Conservation (phyloP, 2,329 filamentous ascomycete genomes). For the Pseudogymnoascus sp. region DNA sequence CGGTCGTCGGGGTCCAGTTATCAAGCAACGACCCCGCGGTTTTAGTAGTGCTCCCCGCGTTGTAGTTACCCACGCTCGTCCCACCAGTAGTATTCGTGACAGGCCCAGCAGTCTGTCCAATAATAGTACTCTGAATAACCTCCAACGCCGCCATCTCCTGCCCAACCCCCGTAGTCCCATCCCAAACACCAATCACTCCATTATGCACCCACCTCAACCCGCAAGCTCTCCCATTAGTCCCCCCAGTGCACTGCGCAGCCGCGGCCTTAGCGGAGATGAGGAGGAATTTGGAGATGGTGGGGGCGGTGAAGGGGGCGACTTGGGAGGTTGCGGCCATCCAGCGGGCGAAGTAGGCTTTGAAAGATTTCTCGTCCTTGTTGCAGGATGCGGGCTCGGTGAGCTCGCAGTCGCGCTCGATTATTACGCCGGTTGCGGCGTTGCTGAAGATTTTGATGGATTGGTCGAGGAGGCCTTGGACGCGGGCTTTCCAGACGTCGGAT, state of each 20-base stretch:
- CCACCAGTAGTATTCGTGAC: constrained; percentile 42
- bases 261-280: constrained; percentile 44
- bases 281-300: constrained; percentile 41
- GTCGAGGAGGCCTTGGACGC: constrained; percentile 28
- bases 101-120: constrained; percentile 25
- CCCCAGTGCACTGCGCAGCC: constrained; percentile 44
- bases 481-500: constrained; percentile 31
- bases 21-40: background rate
- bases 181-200: constrained; percentile 25
- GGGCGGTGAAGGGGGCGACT: constrained; percentile 45
- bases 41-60: constrained; percentile 11
- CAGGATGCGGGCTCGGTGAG: constrained; percentile 36
- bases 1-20: constrained; percentile 15
- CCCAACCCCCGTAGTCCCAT: constrained; percentile 41
- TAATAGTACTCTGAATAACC: constrained; percentile 36
- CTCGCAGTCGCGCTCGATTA: constrained; percentile 53
- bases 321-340: constrained; percentile 51
- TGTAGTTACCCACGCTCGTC: constrained; percentile 36
- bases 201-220: constrained; percentile 36
- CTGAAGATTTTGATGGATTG: constrained; percentile 27
- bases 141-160: constrained; percentile 50
- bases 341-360: constrained; percentile 56
- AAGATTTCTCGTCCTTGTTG: constrained; percentile 54
- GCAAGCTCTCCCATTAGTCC: constrained; percentile 34
- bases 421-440: constrained; percentile 43